Evolutionary conservation across 305 asterid species (phyloP), one percentile per base, ranked within the genome.

Genomic region (Solanum chacoense): DNA sequence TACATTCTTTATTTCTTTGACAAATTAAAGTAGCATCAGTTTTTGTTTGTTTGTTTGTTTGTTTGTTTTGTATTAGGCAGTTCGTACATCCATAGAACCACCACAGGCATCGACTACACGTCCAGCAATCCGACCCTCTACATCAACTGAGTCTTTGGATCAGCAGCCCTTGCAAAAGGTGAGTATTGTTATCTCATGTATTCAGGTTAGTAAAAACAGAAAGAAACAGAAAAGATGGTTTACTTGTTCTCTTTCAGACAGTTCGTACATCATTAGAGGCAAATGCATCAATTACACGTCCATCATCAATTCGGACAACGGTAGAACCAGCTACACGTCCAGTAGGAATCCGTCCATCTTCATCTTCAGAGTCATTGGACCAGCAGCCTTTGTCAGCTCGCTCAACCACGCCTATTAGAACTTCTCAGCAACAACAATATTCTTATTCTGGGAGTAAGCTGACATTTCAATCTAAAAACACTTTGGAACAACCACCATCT

Each of bases 241-340:
- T 90, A 16, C 4, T 26, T 22, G 28, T 63, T 69, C 69, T 67
- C 72, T 89, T 69, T 85, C 88, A 92, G 94, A 31, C 92, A 88
- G 89, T 69, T 84, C 88, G 91, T 75, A 59, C 84, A 55, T 87
- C 88, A 50, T 75, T n/a, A 72, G 93, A 92, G 18, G 93, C 87
- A 88, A 90, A 90, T 88, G 88, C 92, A 81, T 67, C 72, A 50
- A 29, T 85, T 87, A 13, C 73, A 50, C 89, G 76, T 50, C 73
- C 89, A 87, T 55, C 73, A 35, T 80, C 89, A 34, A 76, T 80
- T 59, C 65, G 76, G 7, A 18, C 85, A 86, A 36, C 94, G 71
- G 89, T 89, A 71, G 95, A 92, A 18, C 65, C 31, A 35, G 31
- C 92, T 72, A 40, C 85, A 65, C 94, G 97, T n/a, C 81, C 95